Evolutionary conservation across 176 grass and related monocot species (phyloP).

Genomic region (Eleusine coracana): DNA sequence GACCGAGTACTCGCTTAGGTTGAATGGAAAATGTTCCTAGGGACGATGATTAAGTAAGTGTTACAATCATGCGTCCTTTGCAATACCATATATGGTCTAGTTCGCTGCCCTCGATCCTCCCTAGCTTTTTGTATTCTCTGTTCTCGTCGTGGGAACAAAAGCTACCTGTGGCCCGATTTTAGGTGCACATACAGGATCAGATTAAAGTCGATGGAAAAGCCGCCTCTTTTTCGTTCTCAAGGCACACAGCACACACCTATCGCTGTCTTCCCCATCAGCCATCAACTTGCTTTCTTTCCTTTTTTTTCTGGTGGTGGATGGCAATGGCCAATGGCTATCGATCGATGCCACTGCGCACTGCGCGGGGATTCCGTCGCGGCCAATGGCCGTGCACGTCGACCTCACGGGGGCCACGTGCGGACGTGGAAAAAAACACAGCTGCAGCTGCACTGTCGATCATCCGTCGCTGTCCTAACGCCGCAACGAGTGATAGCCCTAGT

Average conservation of each 20-base stretch:
- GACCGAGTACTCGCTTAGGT: too few species aligned
- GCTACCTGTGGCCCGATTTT: constrained; percentile 24
- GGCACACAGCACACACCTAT: constrained; percentile 3
- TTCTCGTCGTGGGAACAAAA: constrained; percentile 43
- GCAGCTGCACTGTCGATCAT: background rate
- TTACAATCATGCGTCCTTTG: background rate
- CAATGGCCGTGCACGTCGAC: constrained; percentile 27
- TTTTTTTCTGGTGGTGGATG: constrained; percentile 18
- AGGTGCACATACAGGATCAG: constrained; percentile 19
- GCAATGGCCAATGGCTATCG: constrained; percentile 31
- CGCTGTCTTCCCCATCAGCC: constrained; percentile 37
- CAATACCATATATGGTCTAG: constrained; percentile 6
- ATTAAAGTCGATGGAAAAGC: constrained; percentile 22
- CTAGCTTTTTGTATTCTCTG: background rate
- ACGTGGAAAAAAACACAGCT: constrained; percentile 31
- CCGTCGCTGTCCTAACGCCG: constrained; percentile 20
- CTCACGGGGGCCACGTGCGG: constrained; percentile 18
- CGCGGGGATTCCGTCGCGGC: constrained; percentile 27
- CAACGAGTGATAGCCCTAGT: constrained; percentile 16
- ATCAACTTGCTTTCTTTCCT: background rate
- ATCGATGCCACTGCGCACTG: background rate
- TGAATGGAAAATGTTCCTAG: too few species aligned
- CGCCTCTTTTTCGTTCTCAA: constrained; percentile 30
- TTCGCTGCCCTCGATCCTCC: background rate
- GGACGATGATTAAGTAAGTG: background rate